These are phyloP conservation scores for Adansonia grandidieri DNA, from an alignment of 441 rosid species.

Conservation along the genomic window DNA sequence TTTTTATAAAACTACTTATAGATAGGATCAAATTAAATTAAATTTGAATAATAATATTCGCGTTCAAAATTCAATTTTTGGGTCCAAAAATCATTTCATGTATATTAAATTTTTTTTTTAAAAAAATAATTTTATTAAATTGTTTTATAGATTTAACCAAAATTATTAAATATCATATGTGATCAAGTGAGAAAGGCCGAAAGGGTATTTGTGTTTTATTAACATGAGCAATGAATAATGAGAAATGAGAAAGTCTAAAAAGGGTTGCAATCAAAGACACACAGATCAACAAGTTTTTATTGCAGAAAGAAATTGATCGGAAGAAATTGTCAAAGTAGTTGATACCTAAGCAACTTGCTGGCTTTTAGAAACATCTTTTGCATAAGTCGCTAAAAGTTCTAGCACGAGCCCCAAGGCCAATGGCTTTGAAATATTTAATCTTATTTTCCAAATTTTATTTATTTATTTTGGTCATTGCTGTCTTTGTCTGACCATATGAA, in stretches of 20 bases:
- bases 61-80: too few relatives aligned
- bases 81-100: too few relatives aligned
- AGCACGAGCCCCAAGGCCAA: not conserved
- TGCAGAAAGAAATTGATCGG: not conserved
- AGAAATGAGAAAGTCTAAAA: not conserved
- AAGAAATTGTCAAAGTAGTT: not conserved
- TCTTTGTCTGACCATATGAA: not conserved
- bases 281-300: not conserved
- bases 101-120: too few relatives aligned
- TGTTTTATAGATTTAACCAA: too few relatives aligned
- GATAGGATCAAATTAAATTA: too few relatives aligned
- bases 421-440: not conserved
- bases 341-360: not conserved
- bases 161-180: not conserved
- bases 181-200: not conserved
- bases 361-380: not conserved
- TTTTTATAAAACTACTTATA: too few relatives aligned
- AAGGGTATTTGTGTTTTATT: not conserved
- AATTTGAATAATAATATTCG: too few relatives aligned
- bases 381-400: not conserved
- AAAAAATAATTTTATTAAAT: too few relatives aligned
- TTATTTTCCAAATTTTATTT: not conserved
- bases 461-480: not conserved
- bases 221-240: not conserved
- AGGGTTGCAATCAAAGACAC: not conserved